Base-by-base conservation (phyloP, 1,284 basidiomycete genomes). In the Meira nashicola region DNA sequence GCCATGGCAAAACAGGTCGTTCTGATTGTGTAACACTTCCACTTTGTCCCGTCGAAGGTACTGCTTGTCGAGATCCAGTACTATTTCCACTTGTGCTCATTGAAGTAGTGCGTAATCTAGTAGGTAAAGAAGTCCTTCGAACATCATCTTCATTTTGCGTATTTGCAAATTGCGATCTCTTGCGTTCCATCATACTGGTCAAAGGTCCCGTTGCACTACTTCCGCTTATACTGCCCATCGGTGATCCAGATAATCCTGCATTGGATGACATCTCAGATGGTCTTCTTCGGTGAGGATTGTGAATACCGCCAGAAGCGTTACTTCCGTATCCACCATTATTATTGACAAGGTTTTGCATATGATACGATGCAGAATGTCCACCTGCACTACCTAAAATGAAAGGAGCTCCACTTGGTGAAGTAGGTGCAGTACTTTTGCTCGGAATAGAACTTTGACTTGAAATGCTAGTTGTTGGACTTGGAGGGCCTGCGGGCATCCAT, bases 391-490 rank as follows among this genome's bases (percentile, higher is more conserved):
- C 19, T 19, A 19, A 23, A 11, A 28, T 21, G 4, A 61, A 49
- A 40, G 57, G 58, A 43, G 79, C 84, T 6, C 85, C 86, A 11
- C 89, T 85, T 0, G 89, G 89, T 9, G 88, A 84, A 5, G 90
- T 85, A 9, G 84, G 84, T 12, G 72, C 86, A 85, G 39, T 86
- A 82, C 69, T 66, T 21, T 90, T 85, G 5, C 90, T 94, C 0
- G 90, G 90, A 8, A 89, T 93, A 1, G 90, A 95, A 1, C 90
- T 89, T 39, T 93, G 88, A 1, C 92, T 94, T 2, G 92, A 94
- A 0, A 88, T 90, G 12, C 92, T 94, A 0, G 90, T 93, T 0
- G 91, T 88, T 2, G 92, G 92, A 5, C 92, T 95, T 28, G 76
- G 75, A 38, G 75, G 76, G 5, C 65, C 62, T 63, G 64, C 50